These are phyloP conservation scores for Chlamydomonas sphaeroides DNA, from an alignment of 139 green algal genomes.

Conservation along the genomic window DNA sequence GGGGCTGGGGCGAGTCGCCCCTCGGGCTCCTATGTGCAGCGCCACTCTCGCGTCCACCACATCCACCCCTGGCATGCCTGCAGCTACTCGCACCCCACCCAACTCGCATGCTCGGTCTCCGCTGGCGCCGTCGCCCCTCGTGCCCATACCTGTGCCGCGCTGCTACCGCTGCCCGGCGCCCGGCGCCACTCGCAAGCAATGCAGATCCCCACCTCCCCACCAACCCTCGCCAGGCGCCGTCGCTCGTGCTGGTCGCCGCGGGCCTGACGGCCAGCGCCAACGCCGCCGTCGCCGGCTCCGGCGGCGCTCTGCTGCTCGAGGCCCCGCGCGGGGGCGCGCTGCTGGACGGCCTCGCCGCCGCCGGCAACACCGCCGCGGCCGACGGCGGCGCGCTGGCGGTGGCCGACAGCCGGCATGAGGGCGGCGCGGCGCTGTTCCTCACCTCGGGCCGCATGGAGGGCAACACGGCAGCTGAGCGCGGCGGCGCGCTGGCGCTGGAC, in stretches of 20 bases:
- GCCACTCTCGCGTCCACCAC: no score
- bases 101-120: no score
- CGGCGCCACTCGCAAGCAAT: no score
- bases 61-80: no score
- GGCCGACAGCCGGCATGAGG: not conserved
- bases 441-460: not conserved
- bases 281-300: not conserved
- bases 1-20: no score
- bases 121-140: no score
- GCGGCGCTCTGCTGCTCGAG: not conserved
- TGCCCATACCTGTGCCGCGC: no score
- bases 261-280: not conserved
- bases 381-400: not conserved
- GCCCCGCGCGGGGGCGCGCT: not conserved
- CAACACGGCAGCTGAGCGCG: not conserved
- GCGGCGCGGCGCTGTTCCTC: not conserved
- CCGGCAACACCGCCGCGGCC: not conserved
- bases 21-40: no score
- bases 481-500: constrained; percentile 1
- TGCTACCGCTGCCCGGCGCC: no score
- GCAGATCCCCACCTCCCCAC: no score
- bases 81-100: no score
- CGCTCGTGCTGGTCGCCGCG: not conserved
- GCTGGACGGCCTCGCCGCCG: not conserved
- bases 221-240: not conserved